These are phyloP conservation scores for Ilex asprella DNA, from an alignment of 257 asterid genomes.

Conservation along the genomic window DNA sequence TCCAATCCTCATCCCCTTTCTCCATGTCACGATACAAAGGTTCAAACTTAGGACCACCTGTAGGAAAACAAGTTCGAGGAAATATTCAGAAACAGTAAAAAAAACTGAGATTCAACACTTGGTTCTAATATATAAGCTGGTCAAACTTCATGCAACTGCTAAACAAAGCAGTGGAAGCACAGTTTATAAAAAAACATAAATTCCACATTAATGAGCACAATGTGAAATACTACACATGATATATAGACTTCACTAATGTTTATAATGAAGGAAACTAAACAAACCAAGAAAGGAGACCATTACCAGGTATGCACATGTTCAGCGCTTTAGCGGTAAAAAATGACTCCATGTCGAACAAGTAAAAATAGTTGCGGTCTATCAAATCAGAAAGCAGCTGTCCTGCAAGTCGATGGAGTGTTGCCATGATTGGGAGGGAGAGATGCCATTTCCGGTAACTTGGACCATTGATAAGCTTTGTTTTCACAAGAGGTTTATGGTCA, in stretches of 20 bases:
- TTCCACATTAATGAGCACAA: neutral
- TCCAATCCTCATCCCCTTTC: slow-evolving; percentile 99
- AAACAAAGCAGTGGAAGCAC: neutral
- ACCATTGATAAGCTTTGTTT: slow-evolving; percentile 92
- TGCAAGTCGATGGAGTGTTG: slow-evolving; percentile 93
- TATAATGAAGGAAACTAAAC: no score
- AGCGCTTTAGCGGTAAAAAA: slow-evolving; percentile 95
- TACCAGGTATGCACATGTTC: slow-evolving; percentile 99
- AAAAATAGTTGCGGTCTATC: slow-evolving; percentile 86
- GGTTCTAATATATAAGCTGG: no score
- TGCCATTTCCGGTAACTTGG: slow-evolving; percentile 99
- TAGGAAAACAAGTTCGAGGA: slow-evolving; percentile 8
- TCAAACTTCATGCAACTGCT: no score
- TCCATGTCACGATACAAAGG: slow-evolving; percentile 99
- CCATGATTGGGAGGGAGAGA: slow-evolving; percentile 96
- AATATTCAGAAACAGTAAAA: neutral
- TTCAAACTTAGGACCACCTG: slow-evolving; percentile 99
- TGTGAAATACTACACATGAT: no score
- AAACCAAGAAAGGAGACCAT: slow-evolving; percentile 4
- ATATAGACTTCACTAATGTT: no score
- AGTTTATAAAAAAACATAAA: neutral
- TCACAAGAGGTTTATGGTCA: slow-evolving; percentile 97
- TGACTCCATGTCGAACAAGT: slow-evolving; percentile 97
- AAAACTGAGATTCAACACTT: neutral
- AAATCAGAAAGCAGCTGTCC: slow-evolving; percentile 96